A percentile compares a stretch with the other conserved stretches of the same genome.
These are phyloP conservation scores for Erysimum cheiri DNA, from an alignment of 441 rosid species.

Conservation along the genomic window DNA sequence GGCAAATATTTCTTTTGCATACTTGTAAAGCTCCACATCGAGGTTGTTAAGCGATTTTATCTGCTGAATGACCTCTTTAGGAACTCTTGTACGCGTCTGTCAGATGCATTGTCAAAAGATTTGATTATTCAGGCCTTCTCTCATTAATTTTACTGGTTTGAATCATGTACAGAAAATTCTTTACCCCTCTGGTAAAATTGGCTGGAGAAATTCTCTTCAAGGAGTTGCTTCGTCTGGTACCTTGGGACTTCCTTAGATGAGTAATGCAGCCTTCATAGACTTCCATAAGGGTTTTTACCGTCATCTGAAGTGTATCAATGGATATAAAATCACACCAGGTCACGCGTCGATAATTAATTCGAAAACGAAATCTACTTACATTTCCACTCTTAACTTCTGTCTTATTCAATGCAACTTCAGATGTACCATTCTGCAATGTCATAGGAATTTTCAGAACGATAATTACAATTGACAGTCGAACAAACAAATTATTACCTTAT, in stretches of 20 bases:
- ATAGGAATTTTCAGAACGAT: constrained; percentile 28
- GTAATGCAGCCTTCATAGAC: constrained; percentile 78
- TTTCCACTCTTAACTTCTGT: constrained; percentile 55
- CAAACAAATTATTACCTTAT: constrained; percentile 26
- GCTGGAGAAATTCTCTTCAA: constrained; percentile 84
- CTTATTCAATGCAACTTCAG: constrained; percentile 50
- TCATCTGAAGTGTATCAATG: constrained; percentile 57
- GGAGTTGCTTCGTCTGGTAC: constrained; percentile 66
- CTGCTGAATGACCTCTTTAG: constrained; percentile 61
- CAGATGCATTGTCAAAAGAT: constrained; percentile 36
- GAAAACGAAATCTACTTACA: constrained; percentile 52
- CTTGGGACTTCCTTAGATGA: constrained; percentile 64
- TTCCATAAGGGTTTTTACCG: constrained; percentile 68
- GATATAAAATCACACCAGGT: constrained; percentile 18
- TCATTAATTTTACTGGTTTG: constrained; percentile 2
- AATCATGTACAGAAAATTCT: neutral
- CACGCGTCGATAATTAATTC: neutral
- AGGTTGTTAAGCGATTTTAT: constrained; percentile 78
- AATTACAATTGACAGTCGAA: constrained; percentile 32
- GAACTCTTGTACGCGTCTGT: constrained; percentile 73
- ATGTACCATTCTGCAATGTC: constrained; percentile 50
- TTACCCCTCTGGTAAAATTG: constrained; percentile 89
- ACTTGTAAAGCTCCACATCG: constrained; percentile 80
- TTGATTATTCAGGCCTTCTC: constrained; percentile 9
- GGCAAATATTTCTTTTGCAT: constrained; percentile 72